Conservation (phyloP, 371 early-diverging fungal genomes). For the Mucor circinelloides region DNA sequence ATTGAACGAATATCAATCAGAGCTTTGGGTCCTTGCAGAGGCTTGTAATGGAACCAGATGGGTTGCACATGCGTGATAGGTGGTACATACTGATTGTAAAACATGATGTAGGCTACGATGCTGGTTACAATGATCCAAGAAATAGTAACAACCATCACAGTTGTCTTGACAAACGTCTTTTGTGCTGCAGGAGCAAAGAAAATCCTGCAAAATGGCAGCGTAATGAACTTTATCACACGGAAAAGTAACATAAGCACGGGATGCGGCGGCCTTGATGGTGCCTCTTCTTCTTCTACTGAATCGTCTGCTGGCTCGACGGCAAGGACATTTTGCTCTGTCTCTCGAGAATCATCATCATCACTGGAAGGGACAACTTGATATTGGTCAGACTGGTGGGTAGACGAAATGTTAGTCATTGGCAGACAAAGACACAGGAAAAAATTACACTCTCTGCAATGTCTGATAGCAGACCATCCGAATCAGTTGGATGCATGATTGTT, state of each 20-base stretch:
- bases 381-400: slow-evolving; percentile 10
- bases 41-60: slow-evolving; percentile 41
- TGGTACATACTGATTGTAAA: slow-evolving; percentile 49
- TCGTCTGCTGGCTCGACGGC: background rate
- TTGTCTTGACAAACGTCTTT: slow-evolving; percentile 38
- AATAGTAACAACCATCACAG: slow-evolving; percentile 26
- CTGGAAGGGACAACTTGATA: slow-evolving; percentile 19
- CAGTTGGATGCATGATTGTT: slow-evolving; percentile 4
- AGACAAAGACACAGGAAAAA: background rate
- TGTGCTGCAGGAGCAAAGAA: slow-evolving; percentile 42
- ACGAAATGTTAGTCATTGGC: background rate
- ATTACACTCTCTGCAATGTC: slow-evolving; percentile 11
- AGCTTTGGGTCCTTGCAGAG: slow-evolving; percentile 1
- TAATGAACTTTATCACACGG: slow-evolving; percentile 1
- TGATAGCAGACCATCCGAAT: slow-evolving; percentile 12
- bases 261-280: background rate
- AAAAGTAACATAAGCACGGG: slow-evolving; percentile 3
- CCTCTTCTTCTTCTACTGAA: background rate
- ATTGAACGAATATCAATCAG: background rate
- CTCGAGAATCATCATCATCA: slow-evolving; percentile 5
- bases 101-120: slow-evolving; percentile 41
- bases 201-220: slow-evolving; percentile 14
- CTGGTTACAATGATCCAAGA: slow-evolving; percentile 47
- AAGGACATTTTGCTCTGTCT: background rate
- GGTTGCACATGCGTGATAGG: slow-evolving; percentile 47